Conservation (phyloP, 2,329 filamentous ascomycete species). For the Tolypocladium tundrense region DNA sequence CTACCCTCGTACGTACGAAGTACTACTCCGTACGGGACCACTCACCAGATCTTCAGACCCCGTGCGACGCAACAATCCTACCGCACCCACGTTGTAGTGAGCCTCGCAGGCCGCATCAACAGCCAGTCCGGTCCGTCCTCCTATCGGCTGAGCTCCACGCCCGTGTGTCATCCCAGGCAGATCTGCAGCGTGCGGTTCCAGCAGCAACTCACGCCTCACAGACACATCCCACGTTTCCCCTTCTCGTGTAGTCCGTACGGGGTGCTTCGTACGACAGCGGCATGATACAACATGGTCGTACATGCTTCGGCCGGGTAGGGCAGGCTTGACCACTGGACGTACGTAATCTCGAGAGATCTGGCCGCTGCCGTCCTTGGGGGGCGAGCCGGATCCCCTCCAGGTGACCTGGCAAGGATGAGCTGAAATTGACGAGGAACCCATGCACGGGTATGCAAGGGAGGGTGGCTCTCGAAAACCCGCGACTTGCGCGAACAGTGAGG, state of each 20-base stretch:
- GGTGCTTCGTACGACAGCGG: neutral
- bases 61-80: neutral
- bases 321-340: neutral
- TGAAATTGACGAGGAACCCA: constrained; percentile 1
- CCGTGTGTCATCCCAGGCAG: neutral
- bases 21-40: neutral
- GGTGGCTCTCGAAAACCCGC: constrained; percentile 4
- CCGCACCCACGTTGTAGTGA: neutral
- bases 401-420: neutral
- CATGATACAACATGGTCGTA: neutral
- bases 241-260: constrained; percentile 1
- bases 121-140: constrained; percentile 1
- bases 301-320: neutral
- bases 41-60: neutral
- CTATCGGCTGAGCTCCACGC: constrained; percentile 5
- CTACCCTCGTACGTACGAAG: neutral
- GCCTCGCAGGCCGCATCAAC: neutral
- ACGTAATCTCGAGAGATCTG: constrained; percentile 1
- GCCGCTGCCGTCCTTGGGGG: neutral
- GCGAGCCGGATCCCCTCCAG: constrained; percentile 1
- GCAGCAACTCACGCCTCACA: neutral
- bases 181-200: neutral
- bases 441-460: constrained; percentile 9
- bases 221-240: neutral
- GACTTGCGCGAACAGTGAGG: constrained; percentile 1